Conservation (phyloP, 2,329 filamentous ascomycete species). For the Sclerotinia trifoliorum region DNA sequence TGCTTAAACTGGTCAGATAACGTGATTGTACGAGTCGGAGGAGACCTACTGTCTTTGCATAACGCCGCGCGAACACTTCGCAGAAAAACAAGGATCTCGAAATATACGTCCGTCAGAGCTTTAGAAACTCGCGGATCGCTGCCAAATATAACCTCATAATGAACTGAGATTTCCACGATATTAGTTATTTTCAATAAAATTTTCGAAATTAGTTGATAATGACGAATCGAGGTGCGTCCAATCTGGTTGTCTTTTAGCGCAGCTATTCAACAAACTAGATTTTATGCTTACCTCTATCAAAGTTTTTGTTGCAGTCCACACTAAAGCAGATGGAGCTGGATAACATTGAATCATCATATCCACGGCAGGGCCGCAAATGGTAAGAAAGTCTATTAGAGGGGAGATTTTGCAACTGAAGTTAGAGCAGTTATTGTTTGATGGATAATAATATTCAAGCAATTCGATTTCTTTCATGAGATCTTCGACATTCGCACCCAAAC, state of each 20-base stretch:
- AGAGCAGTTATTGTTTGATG: constrained; percentile 6
- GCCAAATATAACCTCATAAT: constrained; percentile 16
- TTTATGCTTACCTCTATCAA: constrained; percentile 12
- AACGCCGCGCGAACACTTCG: constrained; percentile 7
- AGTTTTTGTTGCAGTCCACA: constrained; percentile 13
- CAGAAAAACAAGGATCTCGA: constrained; percentile 14
- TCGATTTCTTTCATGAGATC: constrained; percentile 17
- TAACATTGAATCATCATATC: constrained; percentile 15
- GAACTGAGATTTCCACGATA: constrained; percentile 11
- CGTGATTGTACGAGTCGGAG: background rate
- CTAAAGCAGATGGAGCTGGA: constrained; percentile 16
- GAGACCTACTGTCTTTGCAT: constrained; percentile 13
- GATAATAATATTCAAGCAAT: constrained; percentile 13
- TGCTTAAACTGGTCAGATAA: background rate
- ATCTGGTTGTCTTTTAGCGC: constrained; percentile 4
- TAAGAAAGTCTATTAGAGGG: constrained; percentile 20
- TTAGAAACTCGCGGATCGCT: constrained; percentile 11
- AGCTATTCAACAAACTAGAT: background rate
- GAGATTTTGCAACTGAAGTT: constrained; percentile 6
- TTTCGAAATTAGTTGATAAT: constrained; percentile 12
- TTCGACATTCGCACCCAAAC: constrained; percentile 15
- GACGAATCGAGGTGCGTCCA: constrained; percentile 16
- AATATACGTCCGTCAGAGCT: constrained; percentile 17
- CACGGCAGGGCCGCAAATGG: constrained; percentile 16
- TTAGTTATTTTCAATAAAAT: constrained; percentile 4